A percentile compares a stretch with the other conserved stretches of the same genome.
phyloP scores from a whole-genome alignment of 345 rosid species.

The Populus pruinosa region DNA sequence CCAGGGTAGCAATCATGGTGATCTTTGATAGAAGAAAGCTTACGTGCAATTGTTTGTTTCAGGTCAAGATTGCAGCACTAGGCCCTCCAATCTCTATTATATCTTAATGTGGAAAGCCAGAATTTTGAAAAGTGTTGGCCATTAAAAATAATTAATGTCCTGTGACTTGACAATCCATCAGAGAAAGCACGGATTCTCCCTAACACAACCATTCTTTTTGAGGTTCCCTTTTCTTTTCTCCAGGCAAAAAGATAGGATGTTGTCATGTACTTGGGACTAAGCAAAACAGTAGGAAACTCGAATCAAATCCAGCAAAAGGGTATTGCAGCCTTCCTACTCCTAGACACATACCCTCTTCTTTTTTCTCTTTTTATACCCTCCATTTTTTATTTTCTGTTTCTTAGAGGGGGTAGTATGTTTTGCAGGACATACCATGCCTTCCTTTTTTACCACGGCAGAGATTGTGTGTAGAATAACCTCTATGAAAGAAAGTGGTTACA shows the following conservation, averaged over 20 bases:
- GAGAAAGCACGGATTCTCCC: background rate
- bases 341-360: background rate
- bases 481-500: no score
- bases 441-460: background rate
- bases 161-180: background rate
- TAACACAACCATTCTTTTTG: background rate
- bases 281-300: background rate
- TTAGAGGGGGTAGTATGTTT: background rate
- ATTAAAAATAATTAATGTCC: background rate
- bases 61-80: background rate
- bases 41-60: background rate
- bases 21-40: background rate
- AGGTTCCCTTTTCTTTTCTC: background rate
- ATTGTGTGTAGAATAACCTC: background rate
- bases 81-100: background rate
- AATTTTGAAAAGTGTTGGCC: background rate
- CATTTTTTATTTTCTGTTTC: background rate
- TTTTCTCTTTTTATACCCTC: background rate
- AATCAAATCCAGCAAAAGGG: background rate
- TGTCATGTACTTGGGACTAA: background rate
- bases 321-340: background rate
- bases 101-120: background rate
- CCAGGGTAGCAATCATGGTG: background rate
- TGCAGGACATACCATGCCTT: background rate
- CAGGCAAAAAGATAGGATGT: background rate